A percentile compares a stretch with the other conserved stretches of the same genome.
Evolutionary conservation across 768 basidiomycete species (phyloP).

Genomic region (Butyriboletus loyo): DNA sequence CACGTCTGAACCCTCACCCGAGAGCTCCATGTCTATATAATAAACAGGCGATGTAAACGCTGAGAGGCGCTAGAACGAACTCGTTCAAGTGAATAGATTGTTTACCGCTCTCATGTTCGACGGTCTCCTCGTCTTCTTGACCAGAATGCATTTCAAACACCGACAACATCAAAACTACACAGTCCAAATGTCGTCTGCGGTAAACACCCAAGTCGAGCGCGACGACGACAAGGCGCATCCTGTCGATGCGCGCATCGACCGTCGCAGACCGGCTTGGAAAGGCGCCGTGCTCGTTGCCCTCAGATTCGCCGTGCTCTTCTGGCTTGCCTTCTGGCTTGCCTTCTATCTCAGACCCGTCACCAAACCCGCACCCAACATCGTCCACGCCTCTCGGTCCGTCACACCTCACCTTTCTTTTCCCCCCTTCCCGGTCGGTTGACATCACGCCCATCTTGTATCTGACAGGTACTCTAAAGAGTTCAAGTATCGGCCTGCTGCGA

Average conservation of each 20-base stretch:
- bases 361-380: constrained; percentile 40
- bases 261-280: constrained; percentile 43
- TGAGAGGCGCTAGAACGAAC: not conserved
- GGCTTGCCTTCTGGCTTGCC: constrained; percentile 46
- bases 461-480: constrained; percentile 77
- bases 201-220: constrained; percentile 8
- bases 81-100: not conserved
- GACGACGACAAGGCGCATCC: not conserved
- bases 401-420: not conserved
- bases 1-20: constrained; percentile 28
- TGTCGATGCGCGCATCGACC: constrained; percentile 32
- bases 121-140: constrained; percentile 1
- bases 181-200: not conserved
- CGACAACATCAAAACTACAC: constrained; percentile 4
- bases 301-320: constrained; percentile 42
- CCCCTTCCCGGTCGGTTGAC: too few relatives aligned
- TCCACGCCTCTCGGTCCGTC: constrained; percentile 64
- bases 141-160: constrained; percentile 21
- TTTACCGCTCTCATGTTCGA: constrained; percentile 3
- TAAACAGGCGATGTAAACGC: constrained; percentile 1
- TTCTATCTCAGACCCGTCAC: constrained; percentile 30
- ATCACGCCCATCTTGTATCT: not conserved
- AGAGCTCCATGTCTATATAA: constrained; percentile 23
- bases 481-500: constrained; percentile 82
- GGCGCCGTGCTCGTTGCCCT: constrained; percentile 43